Base-by-base conservation (phyloP, 1,284 basidiomycete species). In the Wolfiporia cocos region DNA sequence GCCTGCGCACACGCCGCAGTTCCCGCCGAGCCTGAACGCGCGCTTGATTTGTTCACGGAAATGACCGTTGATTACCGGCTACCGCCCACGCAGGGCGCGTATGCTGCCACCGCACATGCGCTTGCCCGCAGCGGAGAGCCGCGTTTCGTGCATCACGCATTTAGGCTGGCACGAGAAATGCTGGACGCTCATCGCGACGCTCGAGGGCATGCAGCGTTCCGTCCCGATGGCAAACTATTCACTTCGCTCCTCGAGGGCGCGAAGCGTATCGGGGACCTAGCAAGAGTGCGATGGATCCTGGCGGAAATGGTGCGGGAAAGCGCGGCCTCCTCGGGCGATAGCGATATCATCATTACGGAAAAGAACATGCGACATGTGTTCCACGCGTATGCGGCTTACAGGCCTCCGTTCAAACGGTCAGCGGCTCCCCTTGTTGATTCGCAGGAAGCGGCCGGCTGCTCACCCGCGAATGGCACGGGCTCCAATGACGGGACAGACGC, bases 31-130 rank as follows among this genome's bases (percentile, higher is more conserved):
- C 88, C 92, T 0, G 92, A 96, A 58, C 81, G 91, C 30, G 95
- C 95, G 0, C 69, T 96, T 34, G 95, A 99, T 59, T 71, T 99
- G 1, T 96, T 91, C 77, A 81, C 78, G 19, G 95, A 99, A 61
- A 93, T 99, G 91, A 81, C 78, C 2, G 70, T 81, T 2, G 80
- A 85, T 49, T 71, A 78, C 39, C 51, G 66, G 9, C 67, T 91
- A 2, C 46, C 63, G 11, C 90, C 95, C 0, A 82, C 78, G 0
- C 69, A 73, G 2, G 76, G 72, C 4, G 74, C 89, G 6, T 99
- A 92, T 61, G 84, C 86, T 49, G 88, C 88, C 0, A 67, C 90
- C 43, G 94, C 98, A 50, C 70, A 80, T 12, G 88, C 86, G 0
- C 86, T 86, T 61, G 75, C 81, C 40, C 59, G 81, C 42, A 71